Conservation (phyloP, 2,329 filamentous ascomycete genomes). For the Scedosporium boydii region DNA sequence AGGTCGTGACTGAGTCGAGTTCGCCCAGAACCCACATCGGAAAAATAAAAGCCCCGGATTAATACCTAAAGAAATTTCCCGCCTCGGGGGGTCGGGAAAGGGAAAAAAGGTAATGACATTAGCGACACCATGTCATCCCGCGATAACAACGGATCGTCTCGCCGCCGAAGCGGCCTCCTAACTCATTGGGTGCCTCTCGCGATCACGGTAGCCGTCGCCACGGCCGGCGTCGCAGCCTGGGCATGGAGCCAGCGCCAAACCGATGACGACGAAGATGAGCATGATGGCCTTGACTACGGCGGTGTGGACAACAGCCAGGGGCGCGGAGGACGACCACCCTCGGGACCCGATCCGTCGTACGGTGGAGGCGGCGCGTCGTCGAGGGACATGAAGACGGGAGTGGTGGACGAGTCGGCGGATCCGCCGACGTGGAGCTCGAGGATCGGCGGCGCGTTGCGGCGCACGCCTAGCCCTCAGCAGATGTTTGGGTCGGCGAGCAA, state of each 20-base stretch:
- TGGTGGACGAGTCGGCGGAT: slow-evolving; percentile 13
- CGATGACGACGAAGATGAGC: slow-evolving; percentile 55
- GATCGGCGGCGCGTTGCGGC: slow-evolving; percentile 70
- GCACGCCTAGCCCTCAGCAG: slow-evolving; percentile 80
- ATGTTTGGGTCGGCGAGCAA: slow-evolving; percentile 77
- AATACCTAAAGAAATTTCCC: neutral
- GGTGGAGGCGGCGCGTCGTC: neutral
- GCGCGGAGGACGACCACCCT: slow-evolving; percentile 26
- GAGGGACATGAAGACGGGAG: neutral
- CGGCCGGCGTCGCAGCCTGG: slow-evolving; percentile 81
- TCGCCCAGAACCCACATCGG: neutral
- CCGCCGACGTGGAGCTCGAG: slow-evolving; percentile 54
- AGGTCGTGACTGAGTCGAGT: neutral
- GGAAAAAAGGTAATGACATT: neutral
- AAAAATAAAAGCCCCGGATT: neutral
- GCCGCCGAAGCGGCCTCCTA: slow-evolving; percentile 53
- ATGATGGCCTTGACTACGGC: slow-evolving; percentile 37
- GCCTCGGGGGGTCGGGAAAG: neutral
- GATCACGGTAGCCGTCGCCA: slow-evolving; percentile 78
- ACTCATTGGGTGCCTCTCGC: slow-evolving; percentile 85
- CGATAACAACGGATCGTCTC: slow-evolving; percentile 49
- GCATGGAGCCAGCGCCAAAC: slow-evolving; percentile 83
- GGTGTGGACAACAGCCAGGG: slow-evolving; percentile 32
- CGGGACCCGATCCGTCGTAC: neutral
- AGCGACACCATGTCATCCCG: slow-evolving; percentile 43